Evolutionary conservation across 2,329 filamentous ascomycete genomes (phyloP), one percentile per base, ranked within the genome.

Genomic region (Beauveria varroae): DNA sequence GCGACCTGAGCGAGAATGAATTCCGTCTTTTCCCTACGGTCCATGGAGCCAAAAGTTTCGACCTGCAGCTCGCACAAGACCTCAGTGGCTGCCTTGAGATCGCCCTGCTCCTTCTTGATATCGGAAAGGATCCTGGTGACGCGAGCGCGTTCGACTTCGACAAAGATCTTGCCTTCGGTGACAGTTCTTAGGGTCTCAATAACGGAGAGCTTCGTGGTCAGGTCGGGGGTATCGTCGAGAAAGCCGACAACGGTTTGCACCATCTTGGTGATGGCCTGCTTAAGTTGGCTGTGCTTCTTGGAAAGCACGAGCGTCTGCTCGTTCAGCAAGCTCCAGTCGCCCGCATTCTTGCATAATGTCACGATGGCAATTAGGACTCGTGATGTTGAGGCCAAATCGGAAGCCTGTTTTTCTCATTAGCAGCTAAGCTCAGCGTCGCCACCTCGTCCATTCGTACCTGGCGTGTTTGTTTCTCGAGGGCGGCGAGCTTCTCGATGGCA

Each of bases 241-340:
- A 98, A 97, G 63, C 81, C 83, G 87, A 99, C 96, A 65, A 96
- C 92, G 53, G 88, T 89, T 81, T 99, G 95, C 64, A 99, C 93
- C 95, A 99, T 99, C 81, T 93, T 95, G 69, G 95, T 98, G 71
- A 93, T 95, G 71, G 95, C 95, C 78, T 98, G 95, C 78, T 99
- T 99, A 73, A 99, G 92, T 81, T 99, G 95, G 70, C 93, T 91
- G 89, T 99, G 95, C 81, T 99, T 99, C 87, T 99, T 99, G 67
- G 95, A 98, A 62, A 99, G 83, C 66, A 97, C 83, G 69, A 96
- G 83, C 65, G 96, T 91, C 79, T 99, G 95, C 78, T 99, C 95
- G 74, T 96, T 98, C 78, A 99, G 84, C 71, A 97, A 79, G 74
- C 86, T 87, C 95, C 95, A 99, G 75, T 99, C 92, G 67, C 88